phyloP scores from a whole-genome alignment of 75 land plant species.

The Pinus taeda region DNA sequence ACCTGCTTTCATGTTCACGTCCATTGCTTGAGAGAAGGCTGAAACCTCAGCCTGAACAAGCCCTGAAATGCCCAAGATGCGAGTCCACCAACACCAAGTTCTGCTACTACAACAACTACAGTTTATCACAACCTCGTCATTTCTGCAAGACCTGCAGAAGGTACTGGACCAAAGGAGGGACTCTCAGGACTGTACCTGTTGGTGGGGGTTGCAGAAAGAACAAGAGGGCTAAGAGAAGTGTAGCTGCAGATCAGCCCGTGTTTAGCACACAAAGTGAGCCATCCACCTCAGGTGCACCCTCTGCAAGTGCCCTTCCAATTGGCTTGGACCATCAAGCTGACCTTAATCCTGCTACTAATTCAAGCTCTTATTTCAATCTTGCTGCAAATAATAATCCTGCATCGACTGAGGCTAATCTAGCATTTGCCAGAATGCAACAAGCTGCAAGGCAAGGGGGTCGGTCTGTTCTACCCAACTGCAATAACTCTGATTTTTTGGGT shows the following conservation, averaged over 20 bases:
- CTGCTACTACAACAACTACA: conserved; percentile 19
- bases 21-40: conserved; percentile 14
- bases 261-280: neutral
- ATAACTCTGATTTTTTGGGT: neutral
- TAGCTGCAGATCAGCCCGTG: neutral
- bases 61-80: conserved; percentile 18
- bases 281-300: conserved; percentile 1
- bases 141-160: conserved; percentile 18
- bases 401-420: neutral
- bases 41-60: conserved; percentile 9
- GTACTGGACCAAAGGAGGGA: conserved; percentile 37
- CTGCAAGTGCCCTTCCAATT: conserved; percentile 7
- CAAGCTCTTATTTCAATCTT: neutral
- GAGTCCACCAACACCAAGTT: conserved; percentile 16
- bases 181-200: conserved; percentile 50
- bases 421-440: conserved; percentile 3
- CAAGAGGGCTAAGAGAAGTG: conserved; percentile 24
- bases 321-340: too few species aligned
- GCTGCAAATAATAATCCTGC: neutral
- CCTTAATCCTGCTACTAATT: conserved; percentile 5
- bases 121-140: conserved; percentile 12
- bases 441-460: conserved; percentile 3
- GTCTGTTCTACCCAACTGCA: conserved; percentile 1
- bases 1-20: conserved; percentile 5
- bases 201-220: conserved; percentile 58